Evolutionary conservation across 352 stramenopile genomes (phyloP), one percentile per base, ranked within the genome.

Genomic region (Phytophthora tubulina): DNA sequence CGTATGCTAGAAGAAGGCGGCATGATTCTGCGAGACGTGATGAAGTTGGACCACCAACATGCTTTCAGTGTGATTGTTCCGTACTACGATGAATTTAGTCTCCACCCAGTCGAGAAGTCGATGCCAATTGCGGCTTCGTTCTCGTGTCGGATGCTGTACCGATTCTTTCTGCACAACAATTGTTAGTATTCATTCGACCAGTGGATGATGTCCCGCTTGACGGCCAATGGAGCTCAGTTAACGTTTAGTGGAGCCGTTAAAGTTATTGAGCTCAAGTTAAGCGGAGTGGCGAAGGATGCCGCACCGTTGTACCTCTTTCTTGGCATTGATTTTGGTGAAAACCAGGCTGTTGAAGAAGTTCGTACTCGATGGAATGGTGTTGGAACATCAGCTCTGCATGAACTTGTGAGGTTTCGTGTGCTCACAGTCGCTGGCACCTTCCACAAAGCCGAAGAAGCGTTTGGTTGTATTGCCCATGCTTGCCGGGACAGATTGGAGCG

Each of bases 121-220:
- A 82, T 82, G 72, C 51, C 63, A 38, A 79, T 82, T 33, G 60
- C 76, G 13, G 72, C 65, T 4, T 81, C 76, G 50, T 79, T 83
- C 39, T 62, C 54, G 39, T 61, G 38, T 38, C 36, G 54, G 10
- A 15, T 49, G 21, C 27, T 80, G 52, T 74, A 78, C 63, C 68
- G 42, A 53, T 72, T 75, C 50, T 80, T 83, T 41, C 30, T 52
- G 21, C 15, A 78, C 38, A 67, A 60, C 3, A 81, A 83, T 61
- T 78, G 69, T 33, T 6, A 13, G 11, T 5, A 42, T 60, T 10
- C 27, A 61, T 78, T 82, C 36, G 0, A 13, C 2, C 14, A 7
- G 6, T 75, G 67, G 54, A 60, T 71, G 11, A 1, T 21, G 6
- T 42, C 15, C 11, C 39, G 49, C 32, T 33, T 71, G 13, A 59